Evolutionary conservation across 2,329 filamentous ascomycete genomes (phyloP), one percentile per base, ranked within the genome.

Genomic region (Oidium heveae): DNA sequence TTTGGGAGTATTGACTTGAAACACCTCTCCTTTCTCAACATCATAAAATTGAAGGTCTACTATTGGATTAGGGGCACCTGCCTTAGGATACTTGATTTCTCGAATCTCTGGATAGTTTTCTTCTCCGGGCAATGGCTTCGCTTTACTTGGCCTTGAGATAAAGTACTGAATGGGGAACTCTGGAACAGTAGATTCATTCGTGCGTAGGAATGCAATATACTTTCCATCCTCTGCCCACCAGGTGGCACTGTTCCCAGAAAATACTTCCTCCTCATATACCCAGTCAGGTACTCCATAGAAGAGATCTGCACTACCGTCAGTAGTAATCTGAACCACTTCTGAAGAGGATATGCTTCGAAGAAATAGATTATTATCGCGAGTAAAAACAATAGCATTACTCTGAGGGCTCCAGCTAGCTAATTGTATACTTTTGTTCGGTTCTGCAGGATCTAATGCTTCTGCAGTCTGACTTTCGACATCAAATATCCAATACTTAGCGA

Each of bases 261-360:
- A 85, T 2, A 94, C 86, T 66, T 94, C 86, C 61, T 75, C 73
- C 64, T 93, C 86, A 63, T 94, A 94, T 0, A 96, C 91, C 91
- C 91, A 98, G 66, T 98, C 93, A 0, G 91, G 91, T 20, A 95
- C 79, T 18, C 91, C 91, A 62, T 98, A 95, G 68, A 98, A 98
- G 57, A 91, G 78, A 61, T 96, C 80, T 0, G 79, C 72, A 0
- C 89, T 86, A 13, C 93, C 91, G 64, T 98, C 89, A 54, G 72
- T 78, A 1, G 91, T 96, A 61, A 98, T 82, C 58, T 82, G 78
- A 12, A 58, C 62, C 22, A 66, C 63, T 8, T 54, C 64, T 7
- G 56, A 47, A 1, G 62, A 63, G 4, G 73, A 69, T 33, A 85
- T 62, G 54, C 78, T 79, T 53, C 91, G 80, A 47, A 96, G 69